These are phyloP conservation scores for Xylariaceae sp. DNA, from an alignment of 2,329 filamentous ascomycete species.

Conservation along the genomic window DNA sequence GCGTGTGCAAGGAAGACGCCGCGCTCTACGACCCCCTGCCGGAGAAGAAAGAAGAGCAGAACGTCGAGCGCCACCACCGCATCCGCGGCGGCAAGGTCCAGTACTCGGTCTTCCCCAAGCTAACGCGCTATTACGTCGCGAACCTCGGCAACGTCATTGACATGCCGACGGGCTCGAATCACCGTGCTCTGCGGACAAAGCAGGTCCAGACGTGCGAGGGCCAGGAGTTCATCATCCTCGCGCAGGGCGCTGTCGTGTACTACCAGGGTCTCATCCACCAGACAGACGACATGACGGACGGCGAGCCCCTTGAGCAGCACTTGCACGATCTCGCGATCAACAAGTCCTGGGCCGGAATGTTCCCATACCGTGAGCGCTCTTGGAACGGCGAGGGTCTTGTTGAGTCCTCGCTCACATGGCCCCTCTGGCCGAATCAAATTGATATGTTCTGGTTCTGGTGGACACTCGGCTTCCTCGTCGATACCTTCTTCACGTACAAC, in stretches of 20 bases:
- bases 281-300: slow-evolving; percentile 10
- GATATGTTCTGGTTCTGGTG: slow-evolving; percentile 11
- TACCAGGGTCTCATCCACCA: slow-evolving; percentile 31
- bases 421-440: neutral
- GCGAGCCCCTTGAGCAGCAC: slow-evolving; percentile 18
- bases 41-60: slow-evolving; percentile 7
- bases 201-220: slow-evolving; percentile 19
- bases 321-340: slow-evolving; percentile 3
- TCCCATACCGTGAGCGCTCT: slow-evolving; percentile 8
- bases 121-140: slow-evolving; percentile 26
- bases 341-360: neutral
- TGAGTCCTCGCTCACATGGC: slow-evolving; percentile 5
- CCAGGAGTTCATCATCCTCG: slow-evolving; percentile 23
- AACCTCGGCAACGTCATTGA: slow-evolving; percentile 16
- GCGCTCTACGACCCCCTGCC: slow-evolving; percentile 8
- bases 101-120: slow-evolving; percentile 31
- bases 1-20: neutral
- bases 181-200: too few species aligned
- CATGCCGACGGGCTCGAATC: neutral
- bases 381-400: slow-evolving; percentile 6
- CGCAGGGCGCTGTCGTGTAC: slow-evolving; percentile 26
- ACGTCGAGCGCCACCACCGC: slow-evolving; percentile 19
- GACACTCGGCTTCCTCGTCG: too few species aligned
- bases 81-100: slow-evolving; percentile 30
- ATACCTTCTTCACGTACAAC: neutral